phyloP scores from a whole-genome alignment of 164 flowering plant species.

The Vitis amurensis region DNA sequence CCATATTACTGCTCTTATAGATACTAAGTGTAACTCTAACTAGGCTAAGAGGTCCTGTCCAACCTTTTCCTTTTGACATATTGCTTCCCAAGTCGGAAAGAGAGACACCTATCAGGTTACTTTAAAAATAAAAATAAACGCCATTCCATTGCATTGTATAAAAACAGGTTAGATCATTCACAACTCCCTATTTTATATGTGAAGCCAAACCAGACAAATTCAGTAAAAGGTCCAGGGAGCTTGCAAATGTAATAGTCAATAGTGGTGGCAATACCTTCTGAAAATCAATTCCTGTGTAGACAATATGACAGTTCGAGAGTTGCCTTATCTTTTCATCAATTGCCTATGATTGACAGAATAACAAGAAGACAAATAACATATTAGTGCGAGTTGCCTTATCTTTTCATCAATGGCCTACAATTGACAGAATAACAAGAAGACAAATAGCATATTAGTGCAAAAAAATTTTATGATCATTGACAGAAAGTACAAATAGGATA shows the following conservation, averaged over 20 bases:
- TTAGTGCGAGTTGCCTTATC: constrained; percentile 70
- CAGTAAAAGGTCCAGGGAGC: neutral
- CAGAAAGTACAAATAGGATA: too few relatives aligned
- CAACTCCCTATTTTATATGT: too few relatives aligned
- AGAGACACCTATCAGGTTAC: too few relatives aligned
- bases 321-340: constrained; percentile 97
- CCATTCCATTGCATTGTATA: too few relatives aligned
- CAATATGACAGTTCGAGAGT: constrained; percentile 92
- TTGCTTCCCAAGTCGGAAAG: too few relatives aligned
- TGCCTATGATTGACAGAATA: constrained; percentile 51
- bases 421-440: constrained; percentile 13
- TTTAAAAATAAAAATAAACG: too few relatives aligned
- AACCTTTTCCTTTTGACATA: too few relatives aligned
- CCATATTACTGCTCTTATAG: too few relatives aligned
- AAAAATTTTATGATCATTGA: neutral
- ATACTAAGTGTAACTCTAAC: too few relatives aligned
- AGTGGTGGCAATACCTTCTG: constrained; percentile 62
- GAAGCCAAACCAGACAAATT: neutral
- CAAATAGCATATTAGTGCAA: constrained; percentile 15
- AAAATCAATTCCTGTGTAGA: constrained; percentile 82
- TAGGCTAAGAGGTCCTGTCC: too few relatives aligned
- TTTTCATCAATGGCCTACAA: constrained; percentile 94
- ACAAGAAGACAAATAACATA: neutral
- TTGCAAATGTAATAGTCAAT: neutral
- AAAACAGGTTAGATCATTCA: too few relatives aligned